Conservation (phyloP, 306 rosid species). For the Senna tora region DNA sequence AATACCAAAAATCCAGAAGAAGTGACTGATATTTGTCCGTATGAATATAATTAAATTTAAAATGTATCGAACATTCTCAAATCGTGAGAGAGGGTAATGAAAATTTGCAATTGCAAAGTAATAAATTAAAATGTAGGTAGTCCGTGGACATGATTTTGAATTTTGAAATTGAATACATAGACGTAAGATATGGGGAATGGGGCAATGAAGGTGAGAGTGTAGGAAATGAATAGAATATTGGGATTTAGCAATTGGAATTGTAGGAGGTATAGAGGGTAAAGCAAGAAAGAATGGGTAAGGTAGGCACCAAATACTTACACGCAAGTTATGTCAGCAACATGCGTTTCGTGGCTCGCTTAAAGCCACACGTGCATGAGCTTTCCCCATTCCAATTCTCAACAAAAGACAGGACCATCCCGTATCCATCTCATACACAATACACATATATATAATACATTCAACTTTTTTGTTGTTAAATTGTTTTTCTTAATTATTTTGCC, state of each 20-base stretch:
- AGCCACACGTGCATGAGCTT: constrained; percentile 48
- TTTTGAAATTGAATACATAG: neutral
- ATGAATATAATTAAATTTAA: neutral
- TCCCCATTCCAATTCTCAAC: neutral
- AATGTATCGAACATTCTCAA: too few species aligned
- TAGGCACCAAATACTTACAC: constrained; percentile 12
- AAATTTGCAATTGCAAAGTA: too few species aligned
- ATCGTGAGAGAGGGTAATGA: too few species aligned
- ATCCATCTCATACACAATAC: too few species aligned
- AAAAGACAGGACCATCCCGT: too few species aligned
- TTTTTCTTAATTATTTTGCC: neutral
- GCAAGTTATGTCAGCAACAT: constrained; percentile 39
- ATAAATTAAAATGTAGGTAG: too few species aligned
- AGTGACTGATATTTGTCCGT: too few species aligned
- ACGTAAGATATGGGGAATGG: neutral
- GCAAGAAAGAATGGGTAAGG: constrained; percentile 8
- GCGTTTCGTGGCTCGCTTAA: constrained; percentile 38
- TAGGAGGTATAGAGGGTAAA: neutral
- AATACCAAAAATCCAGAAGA: too few species aligned
- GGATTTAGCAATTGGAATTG: too few species aligned
- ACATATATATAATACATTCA: too few species aligned
- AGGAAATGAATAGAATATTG: too few species aligned
- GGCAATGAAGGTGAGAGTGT: neutral
- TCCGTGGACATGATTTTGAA: neutral
- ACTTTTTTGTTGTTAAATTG: too few species aligned